These are phyloP conservation scores for Chaetomium sp. DNA, from an alignment of 2,329 filamentous ascomycete species.

Conservation along the genomic window DNA sequence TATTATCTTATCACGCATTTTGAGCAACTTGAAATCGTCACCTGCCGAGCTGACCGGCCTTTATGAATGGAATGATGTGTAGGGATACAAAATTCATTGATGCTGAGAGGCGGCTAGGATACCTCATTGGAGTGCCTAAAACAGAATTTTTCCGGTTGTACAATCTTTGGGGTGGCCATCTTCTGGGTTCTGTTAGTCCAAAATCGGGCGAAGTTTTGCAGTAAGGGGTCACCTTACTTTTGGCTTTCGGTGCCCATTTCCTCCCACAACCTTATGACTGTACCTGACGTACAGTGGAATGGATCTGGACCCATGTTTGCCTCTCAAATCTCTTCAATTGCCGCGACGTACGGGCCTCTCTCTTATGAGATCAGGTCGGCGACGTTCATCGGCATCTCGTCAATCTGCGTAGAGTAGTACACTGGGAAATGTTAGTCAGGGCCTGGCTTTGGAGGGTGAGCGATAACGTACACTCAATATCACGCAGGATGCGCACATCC, in stretches of 20 bases:
- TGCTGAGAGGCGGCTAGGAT: too few species aligned
- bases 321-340: not conserved
- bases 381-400: constrained; percentile 98
- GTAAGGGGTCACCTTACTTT: constrained; percentile 4
- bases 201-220: not conserved
- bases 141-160: not conserved
- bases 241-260: constrained; percentile 19
- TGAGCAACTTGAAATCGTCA: too few species aligned
- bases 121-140: too few species aligned
- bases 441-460: not conserved
- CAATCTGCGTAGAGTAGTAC: constrained; percentile 94
- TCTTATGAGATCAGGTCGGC: constrained; percentile 50
- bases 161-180: constrained; percentile 13
- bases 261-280: constrained; percentile 20
- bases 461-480: constrained; percentile 76
- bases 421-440: constrained; percentile 43
- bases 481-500: constrained; percentile 91
- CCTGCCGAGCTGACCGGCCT: too few species aligned
- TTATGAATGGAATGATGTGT: too few species aligned
- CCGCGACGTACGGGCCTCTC: not conserved
- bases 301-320: not conserved
- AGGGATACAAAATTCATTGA: too few species aligned
- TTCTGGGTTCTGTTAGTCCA: not conserved
- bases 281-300: constrained; percentile 2
- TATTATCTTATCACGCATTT: too few species aligned